Percentiles rank a stretch among this genome's conserved stretches.
Evolutionary conservation across 1,139 yeast species (phyloP).

Genomic region (Suhomyces terraborum): DNA sequence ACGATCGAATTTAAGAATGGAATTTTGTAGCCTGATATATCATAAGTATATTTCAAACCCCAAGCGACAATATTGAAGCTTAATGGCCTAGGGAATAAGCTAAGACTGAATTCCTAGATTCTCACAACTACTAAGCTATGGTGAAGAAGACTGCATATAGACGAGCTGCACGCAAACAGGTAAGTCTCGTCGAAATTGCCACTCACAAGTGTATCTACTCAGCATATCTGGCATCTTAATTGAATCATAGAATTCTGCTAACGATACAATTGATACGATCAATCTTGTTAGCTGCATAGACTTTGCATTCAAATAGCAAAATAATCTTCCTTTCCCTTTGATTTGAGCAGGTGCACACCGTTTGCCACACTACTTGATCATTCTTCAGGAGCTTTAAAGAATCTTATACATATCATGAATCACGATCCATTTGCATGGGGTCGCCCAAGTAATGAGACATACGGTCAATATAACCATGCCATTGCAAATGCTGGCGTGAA

Average conservation of each 20-base stretch:
- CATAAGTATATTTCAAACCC: too few species aligned
- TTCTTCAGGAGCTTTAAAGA: not conserved
- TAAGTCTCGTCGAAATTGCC: conserved; percentile 13
- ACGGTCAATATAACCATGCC: conserved; percentile 73
- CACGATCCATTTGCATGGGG: conserved; percentile 98
- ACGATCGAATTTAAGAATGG: too few species aligned
- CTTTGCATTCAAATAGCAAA: not conserved
- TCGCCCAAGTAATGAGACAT: conserved; percentile 78
- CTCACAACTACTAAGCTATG: too few species aligned
- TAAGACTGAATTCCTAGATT: too few species aligned
- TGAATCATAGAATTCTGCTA: not conserved
- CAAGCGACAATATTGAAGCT: too few species aligned
- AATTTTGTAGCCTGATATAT: too few species aligned
- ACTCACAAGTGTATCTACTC: conserved; percentile 1
- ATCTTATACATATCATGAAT: conserved; percentile 54
- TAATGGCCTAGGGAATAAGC: too few species aligned
- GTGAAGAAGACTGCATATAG: too few species aligned
- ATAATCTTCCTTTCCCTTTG: too few species aligned
- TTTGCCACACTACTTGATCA: not conserved
- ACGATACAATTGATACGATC: not conserved
- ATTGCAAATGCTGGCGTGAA: conserved; percentile 59
- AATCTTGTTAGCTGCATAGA: not conserved
- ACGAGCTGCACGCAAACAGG: conserved; percentile 5
- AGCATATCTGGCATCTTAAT: not conserved
- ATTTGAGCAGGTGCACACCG: not conserved